Evolutionary conservation across 176 grass and related monocot genomes (phyloP).

Genomic region (Oryza longistaminata): DNA sequence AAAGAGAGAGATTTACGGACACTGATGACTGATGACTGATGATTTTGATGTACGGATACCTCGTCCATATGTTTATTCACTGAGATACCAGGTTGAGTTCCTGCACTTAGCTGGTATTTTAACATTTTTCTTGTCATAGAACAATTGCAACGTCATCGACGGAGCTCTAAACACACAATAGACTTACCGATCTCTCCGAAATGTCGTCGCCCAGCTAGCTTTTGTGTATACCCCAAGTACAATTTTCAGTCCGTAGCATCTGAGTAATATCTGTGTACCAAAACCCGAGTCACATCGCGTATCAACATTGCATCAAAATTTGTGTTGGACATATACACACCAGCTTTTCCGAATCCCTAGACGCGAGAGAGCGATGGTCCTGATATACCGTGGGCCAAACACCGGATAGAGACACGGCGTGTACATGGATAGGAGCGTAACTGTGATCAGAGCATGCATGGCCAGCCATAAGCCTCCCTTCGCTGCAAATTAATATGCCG

Average conservation of each 20-base stretch:
- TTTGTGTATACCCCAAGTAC: too few relatives aligned
- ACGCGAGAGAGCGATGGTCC: constrained; percentile 25
- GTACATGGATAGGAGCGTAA: constrained; percentile 17
- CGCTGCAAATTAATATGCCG: neutral
- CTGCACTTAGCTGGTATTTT: neutral
- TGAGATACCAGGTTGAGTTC: neutral
- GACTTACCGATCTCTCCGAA: too few relatives aligned
- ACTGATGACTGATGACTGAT: too few relatives aligned
- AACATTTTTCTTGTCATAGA: neutral
- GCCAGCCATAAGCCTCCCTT: neutral
- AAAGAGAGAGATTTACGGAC: neutral
- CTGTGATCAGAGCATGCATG: neutral
- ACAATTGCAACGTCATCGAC: neutral
- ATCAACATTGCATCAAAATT: neutral
- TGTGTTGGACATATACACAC: constrained; percentile 10
- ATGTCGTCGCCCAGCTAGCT: too few relatives aligned
- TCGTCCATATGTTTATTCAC: neutral
- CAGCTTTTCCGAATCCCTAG: constrained; percentile 53
- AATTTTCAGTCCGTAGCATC: neutral
- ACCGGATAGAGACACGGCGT: constrained; percentile 40
- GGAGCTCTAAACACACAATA: neutral
- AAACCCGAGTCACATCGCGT: neutral
- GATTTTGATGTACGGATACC: too few relatives aligned
- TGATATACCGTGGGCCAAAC: constrained; percentile 21
- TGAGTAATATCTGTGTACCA: neutral